These are phyloP conservation scores for Flaveria floridana DNA, from an alignment of 140 eudicot genomes.

Conservation along the genomic window DNA sequence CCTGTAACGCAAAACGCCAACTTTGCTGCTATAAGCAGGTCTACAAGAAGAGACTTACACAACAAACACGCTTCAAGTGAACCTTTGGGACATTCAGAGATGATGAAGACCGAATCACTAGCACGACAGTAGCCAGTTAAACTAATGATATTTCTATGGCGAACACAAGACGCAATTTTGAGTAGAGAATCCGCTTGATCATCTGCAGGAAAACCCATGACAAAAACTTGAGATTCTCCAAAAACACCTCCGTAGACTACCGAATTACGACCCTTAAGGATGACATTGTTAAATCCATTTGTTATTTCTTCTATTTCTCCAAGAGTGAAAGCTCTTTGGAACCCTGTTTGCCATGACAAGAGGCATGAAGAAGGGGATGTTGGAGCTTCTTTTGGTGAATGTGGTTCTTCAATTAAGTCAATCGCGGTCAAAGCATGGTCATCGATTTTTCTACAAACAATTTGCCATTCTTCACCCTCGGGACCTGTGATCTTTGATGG, in stretches of 20 bases:
- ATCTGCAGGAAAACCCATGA: constrained; percentile 35
- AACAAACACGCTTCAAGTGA: constrained; percentile 41
- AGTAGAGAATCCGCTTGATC: constrained; percentile 34
- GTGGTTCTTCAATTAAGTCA: constrained; percentile 20
- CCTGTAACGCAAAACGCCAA: background rate
- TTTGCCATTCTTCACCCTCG: constrained; percentile 36
- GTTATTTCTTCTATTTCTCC: constrained; percentile 45
- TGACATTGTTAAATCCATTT: constrained; percentile 32
- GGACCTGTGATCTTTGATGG: constrained; percentile 46
- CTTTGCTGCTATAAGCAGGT: background rate
- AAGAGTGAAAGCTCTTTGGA: constrained; percentile 40
- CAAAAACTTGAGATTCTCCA: constrained; percentile 35
- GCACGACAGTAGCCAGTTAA: constrained; percentile 41
- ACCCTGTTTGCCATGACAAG: constrained; percentile 44
- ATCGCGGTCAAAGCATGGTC: constrained; percentile 22
- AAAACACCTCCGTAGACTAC: constrained; percentile 29
- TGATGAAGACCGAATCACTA: constrained; percentile 37
- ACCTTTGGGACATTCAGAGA: constrained; percentile 39
- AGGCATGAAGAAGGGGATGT: constrained; percentile 36
- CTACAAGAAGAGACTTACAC: constrained; percentile 34
- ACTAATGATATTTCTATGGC: constrained; percentile 45
- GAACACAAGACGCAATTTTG: constrained; percentile 38
- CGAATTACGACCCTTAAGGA: constrained; percentile 23
- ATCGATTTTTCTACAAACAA: constrained; percentile 29
- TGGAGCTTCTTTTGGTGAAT: constrained; percentile 28